A percentile compares a stretch with the other conserved stretches of the same genome.
Evolutionary conservation across 495 filamentous ascomycete species (phyloP).

Genomic region (Jackrogersella minutella): DNA sequence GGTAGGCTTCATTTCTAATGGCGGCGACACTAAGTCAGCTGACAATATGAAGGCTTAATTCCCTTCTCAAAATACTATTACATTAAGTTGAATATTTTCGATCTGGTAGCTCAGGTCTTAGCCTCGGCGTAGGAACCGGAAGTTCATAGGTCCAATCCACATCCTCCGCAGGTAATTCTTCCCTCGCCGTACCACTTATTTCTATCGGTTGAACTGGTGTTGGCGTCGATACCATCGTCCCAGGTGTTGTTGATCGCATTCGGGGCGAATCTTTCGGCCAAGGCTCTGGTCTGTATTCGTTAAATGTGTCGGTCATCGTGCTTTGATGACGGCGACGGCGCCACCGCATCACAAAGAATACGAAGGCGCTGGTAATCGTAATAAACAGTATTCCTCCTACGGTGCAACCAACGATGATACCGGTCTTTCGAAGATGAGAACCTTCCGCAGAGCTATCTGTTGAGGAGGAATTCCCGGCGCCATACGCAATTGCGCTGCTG

Average conservation of each 20-base stretch:
- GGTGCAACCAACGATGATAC: slow-evolving; percentile 36
- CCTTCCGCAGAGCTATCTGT: slow-evolving; percentile 7
- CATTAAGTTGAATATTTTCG: slow-evolving; percentile 39
- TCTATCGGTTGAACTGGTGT: slow-evolving; percentile 26
- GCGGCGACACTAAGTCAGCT: not conserved
- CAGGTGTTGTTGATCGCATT: slow-evolving; percentile 35
- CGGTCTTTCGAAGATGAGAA: slow-evolving; percentile 15
- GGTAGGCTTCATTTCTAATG: slow-evolving; percentile 11
- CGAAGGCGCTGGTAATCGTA: not conserved
- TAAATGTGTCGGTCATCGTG: slow-evolving; percentile 20
- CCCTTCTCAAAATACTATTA: slow-evolving; percentile 18
- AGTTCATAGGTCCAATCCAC: slow-evolving; percentile 41
- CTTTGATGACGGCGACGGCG: slow-evolving; percentile 19
- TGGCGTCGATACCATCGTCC: slow-evolving; percentile 27
- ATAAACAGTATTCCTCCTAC: slow-evolving; percentile 33
- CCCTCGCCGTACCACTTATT: slow-evolving; percentile 18
- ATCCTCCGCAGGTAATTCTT: slow-evolving; percentile 35
- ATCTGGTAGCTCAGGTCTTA: slow-evolving; percentile 41
- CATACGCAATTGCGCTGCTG: slow-evolving; percentile 10
- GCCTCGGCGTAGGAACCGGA: slow-evolving; percentile 35
- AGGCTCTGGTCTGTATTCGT: slow-evolving; percentile 43
- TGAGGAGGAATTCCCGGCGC: not conserved
- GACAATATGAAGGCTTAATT: slow-evolving; percentile 12
- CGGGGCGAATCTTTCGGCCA: slow-evolving; percentile 43
- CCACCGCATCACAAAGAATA: slow-evolving; percentile 24